phyloP scores from a whole-genome alignment of 176 grass and related monocot genomes.

The Ensete glaucum region DNA sequence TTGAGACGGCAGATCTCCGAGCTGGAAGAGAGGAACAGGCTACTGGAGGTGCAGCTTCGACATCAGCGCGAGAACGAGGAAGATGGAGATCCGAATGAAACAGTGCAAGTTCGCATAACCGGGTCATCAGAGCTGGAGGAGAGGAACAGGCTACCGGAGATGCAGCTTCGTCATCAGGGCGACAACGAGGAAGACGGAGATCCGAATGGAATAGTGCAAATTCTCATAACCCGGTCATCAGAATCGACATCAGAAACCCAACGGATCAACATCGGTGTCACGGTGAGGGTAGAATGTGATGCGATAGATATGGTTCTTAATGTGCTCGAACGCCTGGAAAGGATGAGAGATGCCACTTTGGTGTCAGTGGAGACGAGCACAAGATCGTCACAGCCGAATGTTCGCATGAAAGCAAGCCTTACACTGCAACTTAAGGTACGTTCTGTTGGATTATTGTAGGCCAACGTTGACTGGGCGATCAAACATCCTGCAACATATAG shows the following conservation, averaged over 20 bases:
- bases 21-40: constrained; percentile 27
- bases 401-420: not conserved
- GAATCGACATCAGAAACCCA: not conserved
- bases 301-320: constrained; percentile 10
- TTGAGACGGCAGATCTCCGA: constrained; percentile 21
- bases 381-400: not conserved
- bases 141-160: constrained; percentile 12
- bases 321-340: constrained; percentile 18
- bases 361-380: not conserved
- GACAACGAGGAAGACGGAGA: not conserved
- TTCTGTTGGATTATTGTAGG: too few species aligned
- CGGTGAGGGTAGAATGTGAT: constrained; percentile 4
- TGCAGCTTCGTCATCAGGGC: not conserved
- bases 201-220: not conserved
- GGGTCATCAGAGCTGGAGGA: constrained; percentile 20
- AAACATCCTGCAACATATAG: not conserved
- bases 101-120: not conserved
- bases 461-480: too few species aligned
- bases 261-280: constrained; percentile 12
- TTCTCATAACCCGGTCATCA: not conserved
- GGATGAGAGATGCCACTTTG: not conserved
- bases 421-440: not conserved
- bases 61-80: not conserved
- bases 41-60: constrained; percentile 7
- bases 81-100: not conserved